These are phyloP conservation scores for Nicotiana noctiflora DNA, from an alignment of 257 asterid species.

Conservation along the genomic window DNA sequence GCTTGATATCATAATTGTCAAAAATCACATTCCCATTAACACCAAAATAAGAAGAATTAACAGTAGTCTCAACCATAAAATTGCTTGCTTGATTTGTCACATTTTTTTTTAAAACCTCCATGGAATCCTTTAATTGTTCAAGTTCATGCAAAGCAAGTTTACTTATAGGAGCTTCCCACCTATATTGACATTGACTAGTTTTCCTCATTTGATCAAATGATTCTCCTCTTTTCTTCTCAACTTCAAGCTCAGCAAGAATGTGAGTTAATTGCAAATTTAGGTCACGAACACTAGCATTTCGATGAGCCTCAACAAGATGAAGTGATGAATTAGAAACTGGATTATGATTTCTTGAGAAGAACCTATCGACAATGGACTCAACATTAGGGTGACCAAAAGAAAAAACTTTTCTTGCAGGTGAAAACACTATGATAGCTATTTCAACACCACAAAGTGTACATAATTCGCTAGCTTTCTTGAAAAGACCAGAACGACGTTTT, in stretches of 20 bases:
- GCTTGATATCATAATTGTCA: constrained; percentile 47
- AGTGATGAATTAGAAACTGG: constrained; percentile 18
- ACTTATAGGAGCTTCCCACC: constrained; percentile 63
- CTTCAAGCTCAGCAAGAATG: constrained; percentile 37
- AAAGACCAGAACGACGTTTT: constrained; percentile 57
- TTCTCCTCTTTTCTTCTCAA: constrained; percentile 54
- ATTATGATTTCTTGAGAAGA: constrained; percentile 22
- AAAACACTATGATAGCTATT: constrained; percentile 55
- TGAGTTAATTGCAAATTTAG: constrained; percentile 55
- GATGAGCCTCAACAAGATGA: constrained; percentile 39
- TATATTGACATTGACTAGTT: constrained; percentile 27
- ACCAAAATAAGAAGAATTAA: constrained; percentile 16
- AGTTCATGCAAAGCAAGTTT: constrained; percentile 45
- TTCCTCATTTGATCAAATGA: constrained; percentile 42
- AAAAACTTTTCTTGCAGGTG: constrained; percentile 73
- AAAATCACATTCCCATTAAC: constrained; percentile 5
- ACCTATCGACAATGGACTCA: constrained; percentile 43
- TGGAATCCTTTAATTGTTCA: constrained; percentile 45
- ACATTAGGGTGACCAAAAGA: constrained; percentile 71
- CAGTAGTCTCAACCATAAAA: constrained; percentile 18
- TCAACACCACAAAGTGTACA: constrained; percentile 68
- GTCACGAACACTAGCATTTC: constrained; percentile 41
- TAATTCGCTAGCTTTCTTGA: constrained; percentile 72
- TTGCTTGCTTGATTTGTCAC: constrained; percentile 27
- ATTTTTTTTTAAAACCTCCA: constrained; percentile 52